Conservation (phyloP, 1,284 basidiomycete species). For the Papiliotrema terrestris region DNA sequence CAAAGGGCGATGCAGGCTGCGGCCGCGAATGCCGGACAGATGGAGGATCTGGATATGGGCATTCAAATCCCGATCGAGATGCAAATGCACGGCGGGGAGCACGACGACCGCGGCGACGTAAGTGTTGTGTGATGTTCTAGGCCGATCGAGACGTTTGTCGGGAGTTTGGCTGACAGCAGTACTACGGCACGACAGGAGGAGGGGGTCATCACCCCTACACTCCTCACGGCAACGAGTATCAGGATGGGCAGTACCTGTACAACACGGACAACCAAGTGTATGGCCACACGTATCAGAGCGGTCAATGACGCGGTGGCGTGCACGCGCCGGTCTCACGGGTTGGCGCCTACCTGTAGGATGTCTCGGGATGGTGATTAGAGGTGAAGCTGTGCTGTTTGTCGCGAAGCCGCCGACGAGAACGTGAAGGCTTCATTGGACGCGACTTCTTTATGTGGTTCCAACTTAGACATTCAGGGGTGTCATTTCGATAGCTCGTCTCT, state of each 20-base stretch:
- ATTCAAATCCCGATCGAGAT: constrained; percentile 47
- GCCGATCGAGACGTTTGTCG: not conserved
- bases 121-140: not conserved
- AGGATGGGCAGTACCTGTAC: not conserved
- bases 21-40: constrained; percentile 31
- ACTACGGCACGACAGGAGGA: not conserved
- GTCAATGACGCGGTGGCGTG: not conserved
- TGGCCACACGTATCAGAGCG: not conserved
- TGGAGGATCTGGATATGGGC: constrained; percentile 48
- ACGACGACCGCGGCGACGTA: constrained; percentile 16
- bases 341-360: too few species aligned
- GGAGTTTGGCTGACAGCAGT: not conserved
- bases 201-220: constrained; percentile 1
- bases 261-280: constrained; percentile 1
- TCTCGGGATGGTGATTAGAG: too few species aligned
- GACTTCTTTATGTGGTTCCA: too few species aligned
- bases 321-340: too few species aligned
- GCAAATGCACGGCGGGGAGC: constrained; percentile 41
- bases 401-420: too few species aligned
- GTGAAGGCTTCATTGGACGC: too few species aligned
- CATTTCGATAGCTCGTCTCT: too few species aligned
- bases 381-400: too few species aligned
- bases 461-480: too few species aligned
- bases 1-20: constrained; percentile 45
- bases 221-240: not conserved